Percentiles rank a stretch among this genome's conserved stretches.
phyloP scores from a whole-genome alignment of 768 basidiomycete genomes.

The Lyophyllum decastes region DNA sequence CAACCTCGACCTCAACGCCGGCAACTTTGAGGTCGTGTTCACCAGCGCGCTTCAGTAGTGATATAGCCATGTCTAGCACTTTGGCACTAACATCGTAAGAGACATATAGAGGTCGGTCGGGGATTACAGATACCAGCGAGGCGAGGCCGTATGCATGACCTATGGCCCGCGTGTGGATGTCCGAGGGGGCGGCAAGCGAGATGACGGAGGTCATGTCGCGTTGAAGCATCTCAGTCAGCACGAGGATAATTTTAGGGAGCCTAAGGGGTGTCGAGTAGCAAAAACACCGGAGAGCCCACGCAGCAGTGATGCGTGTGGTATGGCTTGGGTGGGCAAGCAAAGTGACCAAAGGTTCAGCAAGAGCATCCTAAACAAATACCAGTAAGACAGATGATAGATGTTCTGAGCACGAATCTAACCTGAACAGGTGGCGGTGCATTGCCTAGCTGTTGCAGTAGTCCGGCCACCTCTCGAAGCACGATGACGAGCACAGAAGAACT shows the following conservation, averaged over 20 bases:
- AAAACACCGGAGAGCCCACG: slow-evolving; percentile 89
- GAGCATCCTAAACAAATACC: slow-evolving; percentile 59
- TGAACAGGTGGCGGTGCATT: slow-evolving; percentile 91
- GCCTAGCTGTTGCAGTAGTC: slow-evolving; percentile 84
- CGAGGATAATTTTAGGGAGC: slow-evolving; percentile 76
- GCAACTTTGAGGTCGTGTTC: slow-evolving; percentile 88
- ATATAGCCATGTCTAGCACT: slow-evolving; percentile 88
- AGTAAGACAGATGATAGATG: not conserved
- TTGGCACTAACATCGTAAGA: slow-evolving; percentile 92
- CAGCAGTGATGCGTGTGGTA: slow-evolving; percentile 80
- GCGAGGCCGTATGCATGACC: slow-evolving; percentile 92
- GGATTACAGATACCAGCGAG: slow-evolving; percentile 82
- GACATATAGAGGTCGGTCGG: slow-evolving; percentile 87
- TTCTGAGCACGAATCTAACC: slow-evolving; percentile 35
- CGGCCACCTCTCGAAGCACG: slow-evolving; percentile 81
- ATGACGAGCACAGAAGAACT: slow-evolving; percentile 67
- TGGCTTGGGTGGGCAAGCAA: slow-evolving; percentile 87
- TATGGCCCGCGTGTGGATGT: slow-evolving; percentile 69
- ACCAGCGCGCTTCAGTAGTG: slow-evolving; percentile 85
- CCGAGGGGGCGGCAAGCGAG: slow-evolving; percentile 70
- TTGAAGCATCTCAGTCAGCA: slow-evolving; percentile 78
- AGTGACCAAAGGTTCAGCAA: slow-evolving; percentile 82
- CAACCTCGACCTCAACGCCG: slow-evolving; percentile 85
- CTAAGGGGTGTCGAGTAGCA: slow-evolving; percentile 88
- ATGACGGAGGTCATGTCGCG: slow-evolving; percentile 77